These are phyloP conservation scores for Termitomyces sp. DNA, from an alignment of 768 basidiomycete species.

Conservation along the genomic window DNA sequence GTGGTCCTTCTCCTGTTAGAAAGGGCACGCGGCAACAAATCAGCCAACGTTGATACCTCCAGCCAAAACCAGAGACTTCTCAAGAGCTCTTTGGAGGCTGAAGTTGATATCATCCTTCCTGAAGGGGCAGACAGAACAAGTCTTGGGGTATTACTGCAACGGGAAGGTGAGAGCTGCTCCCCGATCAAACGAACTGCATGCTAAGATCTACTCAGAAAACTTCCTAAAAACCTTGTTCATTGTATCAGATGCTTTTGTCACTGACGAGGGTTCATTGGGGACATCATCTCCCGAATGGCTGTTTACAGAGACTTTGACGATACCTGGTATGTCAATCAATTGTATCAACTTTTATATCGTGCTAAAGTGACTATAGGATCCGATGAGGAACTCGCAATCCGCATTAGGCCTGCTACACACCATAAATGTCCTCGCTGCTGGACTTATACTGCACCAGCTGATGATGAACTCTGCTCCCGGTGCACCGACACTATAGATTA, in stretches of 20 bases:
- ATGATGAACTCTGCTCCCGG: conserved; percentile 61
- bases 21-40: conserved; percentile 76
- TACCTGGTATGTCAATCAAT: conserved; percentile 41
- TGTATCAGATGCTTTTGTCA: conserved; percentile 66
- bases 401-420: conserved; percentile 57
- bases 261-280: conserved; percentile 42
- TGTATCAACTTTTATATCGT: background rate
- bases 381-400: conserved; percentile 42
- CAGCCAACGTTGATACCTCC: conserved; percentile 18
- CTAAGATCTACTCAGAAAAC: conserved; percentile 39
- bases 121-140: conserved; percentile 24
- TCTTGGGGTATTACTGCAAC: conserved; percentile 33
- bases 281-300: conserved; percentile 46
- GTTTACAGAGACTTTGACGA: conserved; percentile 40
- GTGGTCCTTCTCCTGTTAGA: conserved; percentile 70
- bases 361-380: conserved; percentile 17
- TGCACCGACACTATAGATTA: conserved; percentile 47
- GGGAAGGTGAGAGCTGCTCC: conserved; percentile 40
- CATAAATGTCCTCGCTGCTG: conserved; percentile 92
- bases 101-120: conserved; percentile 62
- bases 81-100: conserved; percentile 75
- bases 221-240: conserved; percentile 77
- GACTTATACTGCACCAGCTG: conserved; percentile 60
- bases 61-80: conserved; percentile 40
- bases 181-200: background rate